Conservation (phyloP, 768 basidiomycete genomes). For the Tulasnella sp. region DNA sequence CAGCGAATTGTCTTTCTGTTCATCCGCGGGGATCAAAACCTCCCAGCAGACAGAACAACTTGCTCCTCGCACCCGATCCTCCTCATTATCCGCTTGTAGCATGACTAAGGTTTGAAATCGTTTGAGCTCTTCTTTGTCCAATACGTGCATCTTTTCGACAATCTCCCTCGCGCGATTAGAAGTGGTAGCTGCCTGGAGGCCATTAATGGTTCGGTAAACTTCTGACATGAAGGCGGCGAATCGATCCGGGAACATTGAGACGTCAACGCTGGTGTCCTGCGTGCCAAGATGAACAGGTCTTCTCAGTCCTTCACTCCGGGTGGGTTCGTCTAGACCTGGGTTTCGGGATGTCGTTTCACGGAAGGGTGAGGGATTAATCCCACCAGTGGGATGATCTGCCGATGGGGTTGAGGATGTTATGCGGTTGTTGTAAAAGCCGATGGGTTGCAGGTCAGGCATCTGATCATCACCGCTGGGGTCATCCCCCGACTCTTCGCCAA, state of each 20-base stretch:
- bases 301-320: neutral
- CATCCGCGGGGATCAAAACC: neutral
- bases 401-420: no score
- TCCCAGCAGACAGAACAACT: conserved; percentile 13
- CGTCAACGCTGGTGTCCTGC: neutral
- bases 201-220: neutral
- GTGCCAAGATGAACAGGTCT: neutral
- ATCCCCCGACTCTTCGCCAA: neutral
- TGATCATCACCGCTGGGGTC: neutral
- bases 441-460: neutral
- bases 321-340: neutral
- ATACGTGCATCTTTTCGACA: neutral
- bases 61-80: neutral
- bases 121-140: neutral
- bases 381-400: neutral
- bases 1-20: neutral
- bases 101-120: neutral
- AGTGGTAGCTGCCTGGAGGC: neutral
- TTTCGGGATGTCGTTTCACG: neutral
- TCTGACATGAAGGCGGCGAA: neutral
- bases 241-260: neutral
- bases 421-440: neutral
- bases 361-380: neutral
- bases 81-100: conserved; percentile 1
- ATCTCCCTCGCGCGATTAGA: neutral